Evolutionary conservation across 2,329 filamentous ascomycete species (phyloP), one percentile per base, ranked within the genome.

Genomic region (Cryphonectria naterciae): DNA sequence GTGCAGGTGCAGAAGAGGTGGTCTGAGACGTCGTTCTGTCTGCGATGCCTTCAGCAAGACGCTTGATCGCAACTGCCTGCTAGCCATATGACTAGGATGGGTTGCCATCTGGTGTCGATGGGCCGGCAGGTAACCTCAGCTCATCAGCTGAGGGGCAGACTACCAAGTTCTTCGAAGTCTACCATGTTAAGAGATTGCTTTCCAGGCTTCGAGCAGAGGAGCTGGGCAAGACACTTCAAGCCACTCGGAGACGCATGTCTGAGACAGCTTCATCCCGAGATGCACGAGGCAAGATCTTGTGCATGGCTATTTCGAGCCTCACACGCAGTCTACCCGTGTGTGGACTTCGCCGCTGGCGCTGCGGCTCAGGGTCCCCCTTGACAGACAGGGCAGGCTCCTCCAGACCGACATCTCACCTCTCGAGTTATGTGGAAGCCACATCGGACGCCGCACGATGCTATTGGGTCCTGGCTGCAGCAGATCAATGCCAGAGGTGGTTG

Each of bases 171-270:
- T 22, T 15, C 58, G 7, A 13, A 37, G 8, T 37, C 19, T 39
- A 15, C 58, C 35, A 39, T 39, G 58, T 22, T 32, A 17, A 35
- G 54, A 58, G 28, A 32, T 58, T 39, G 41, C 28, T 39, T 10
- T 46, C 43, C 43, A 49, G 25, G 63, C 63, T 41, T 46, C 52
- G 49, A 32, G 52, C 25, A 28, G 49, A 28, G 32, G 11, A 43
- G 7, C 32, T 60, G 46, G 58, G 49, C 62, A 49, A 71, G 71
- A 72, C 71, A 72, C 22, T 7, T 32, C 49, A 68, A 67, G 68
- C 70, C 71, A 72, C 66, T 72, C 71, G 70, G 62, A 65, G 66
- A 54, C 32, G 62, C 58, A 61, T 65, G 65, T 62, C 37, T 67
- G 35, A 72, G 71, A 72, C 71, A 72, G 4, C 56, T 25, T 28